Evolutionary conservation across 169 alveolate genomes (phyloP).

Genomic region (Eimeria acervulina): DNA sequence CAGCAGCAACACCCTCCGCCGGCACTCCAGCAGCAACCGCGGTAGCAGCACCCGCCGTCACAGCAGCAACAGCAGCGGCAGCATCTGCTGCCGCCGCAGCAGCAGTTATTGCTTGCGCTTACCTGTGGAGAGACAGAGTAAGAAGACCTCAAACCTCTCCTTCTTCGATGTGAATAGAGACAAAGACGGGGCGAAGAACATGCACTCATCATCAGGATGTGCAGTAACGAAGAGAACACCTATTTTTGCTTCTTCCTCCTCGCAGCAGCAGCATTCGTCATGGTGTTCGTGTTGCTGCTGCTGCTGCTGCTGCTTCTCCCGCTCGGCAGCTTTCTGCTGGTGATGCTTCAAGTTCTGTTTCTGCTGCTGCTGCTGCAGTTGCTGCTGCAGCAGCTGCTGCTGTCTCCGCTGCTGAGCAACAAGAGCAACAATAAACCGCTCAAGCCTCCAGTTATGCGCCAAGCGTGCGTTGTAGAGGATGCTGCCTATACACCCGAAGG

Average conservation of each 20-base stretch:
- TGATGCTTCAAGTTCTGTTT: background rate
- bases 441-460: conserved; percentile 57
- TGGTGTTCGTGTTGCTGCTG: background rate
- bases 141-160: conserved; percentile 21
- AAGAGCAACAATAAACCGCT: conserved; percentile 22
- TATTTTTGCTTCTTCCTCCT: background rate
- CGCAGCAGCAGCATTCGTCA: conserved; percentile 42
- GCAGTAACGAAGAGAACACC: conserved; percentile 64
- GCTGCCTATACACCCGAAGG: conserved; percentile 24
- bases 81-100: background rate
- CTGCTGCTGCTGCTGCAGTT: conserved; percentile 7
- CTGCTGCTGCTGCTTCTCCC: conserved; percentile 31
- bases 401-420: conserved; percentile 41
- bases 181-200: conserved; percentile 74
- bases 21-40: too few species aligned
- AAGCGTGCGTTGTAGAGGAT: conserved; percentile 38
- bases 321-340: background rate
- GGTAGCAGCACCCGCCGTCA: too few species aligned
- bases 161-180: conserved; percentile 29
- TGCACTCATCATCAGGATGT: conserved; percentile 81
- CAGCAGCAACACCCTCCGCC: too few species aligned
- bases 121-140: conserved; percentile 80
- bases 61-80: too few species aligned
- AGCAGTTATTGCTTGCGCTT: background rate
- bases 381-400: conserved; percentile 46